phyloP scores from a whole-genome alignment of 768 basidiomycete genomes.

The Boletus sensibilis region DNA sequence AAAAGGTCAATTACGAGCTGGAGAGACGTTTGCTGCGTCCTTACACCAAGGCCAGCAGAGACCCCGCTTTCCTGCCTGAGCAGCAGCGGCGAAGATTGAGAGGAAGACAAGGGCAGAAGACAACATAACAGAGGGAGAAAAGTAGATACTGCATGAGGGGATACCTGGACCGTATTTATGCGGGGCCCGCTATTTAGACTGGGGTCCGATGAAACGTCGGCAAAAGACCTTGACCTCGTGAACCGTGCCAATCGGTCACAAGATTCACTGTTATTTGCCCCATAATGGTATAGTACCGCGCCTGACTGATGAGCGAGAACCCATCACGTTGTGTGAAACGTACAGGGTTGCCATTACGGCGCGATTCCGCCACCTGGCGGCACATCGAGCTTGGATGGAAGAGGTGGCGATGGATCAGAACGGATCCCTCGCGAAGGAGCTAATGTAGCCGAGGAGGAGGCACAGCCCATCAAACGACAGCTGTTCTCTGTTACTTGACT shows the following conservation, averaged over 20 bases:
- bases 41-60: slow-evolving; percentile 39
- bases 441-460: background rate
- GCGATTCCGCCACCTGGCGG: background rate
- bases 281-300: background rate
- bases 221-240: background rate
- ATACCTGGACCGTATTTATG: slow-evolving; percentile 12
- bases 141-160: background rate
- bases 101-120: slow-evolving; percentile 17
- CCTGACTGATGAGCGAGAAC: background rate
- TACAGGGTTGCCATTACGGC: background rate
- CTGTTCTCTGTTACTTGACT: background rate
- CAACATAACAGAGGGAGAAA: slow-evolving; percentile 16
- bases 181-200: background rate
- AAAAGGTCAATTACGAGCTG: background rate
- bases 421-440: background rate
- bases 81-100: slow-evolving; percentile 15
- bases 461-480: too few relatives aligned
- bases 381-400: background rate
- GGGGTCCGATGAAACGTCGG: background rate
- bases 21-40: background rate
- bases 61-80: slow-evolving; percentile 38
- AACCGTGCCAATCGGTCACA: background rate
- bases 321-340: background rate
- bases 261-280: background rate
- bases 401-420: background rate